A percentile compares a stretch with the other conserved stretches of the same genome.
Conservation (phyloP, 768 basidiomycete genomes). For the Mycena pura region DNA sequence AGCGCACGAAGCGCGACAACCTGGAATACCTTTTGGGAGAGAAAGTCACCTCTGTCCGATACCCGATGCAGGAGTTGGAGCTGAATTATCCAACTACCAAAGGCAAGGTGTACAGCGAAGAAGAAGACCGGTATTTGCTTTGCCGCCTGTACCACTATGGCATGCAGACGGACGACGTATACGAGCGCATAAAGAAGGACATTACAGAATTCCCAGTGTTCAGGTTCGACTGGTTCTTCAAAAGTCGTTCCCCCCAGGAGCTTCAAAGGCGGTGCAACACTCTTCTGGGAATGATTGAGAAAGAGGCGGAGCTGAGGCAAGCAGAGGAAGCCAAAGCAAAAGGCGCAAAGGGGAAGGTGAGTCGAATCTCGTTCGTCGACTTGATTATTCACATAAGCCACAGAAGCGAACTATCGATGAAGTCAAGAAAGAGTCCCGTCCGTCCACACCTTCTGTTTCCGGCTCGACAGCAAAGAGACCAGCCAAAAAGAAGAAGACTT, state of each 20-base stretch:
- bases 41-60: conserved; percentile 83
- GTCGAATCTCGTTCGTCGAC: conserved; percentile 22
- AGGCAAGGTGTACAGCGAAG: conserved; percentile 95
- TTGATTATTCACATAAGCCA: not conserved
- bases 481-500: conserved; percentile 75
- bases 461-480: conserved; percentile 61
- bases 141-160: conserved; percentile 91
- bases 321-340: conserved; percentile 73
- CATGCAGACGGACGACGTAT: conserved; percentile 86
- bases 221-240: conserved; percentile 98
- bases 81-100: conserved; percentile 95
- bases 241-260: conserved; percentile 90
- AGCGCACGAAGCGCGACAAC: conserved; percentile 85
- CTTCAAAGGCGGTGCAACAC: conserved; percentile 89
- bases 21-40: conserved; percentile 77
- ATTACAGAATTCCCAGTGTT: conserved; percentile 97
- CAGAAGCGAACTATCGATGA: conserved; percentile 81
- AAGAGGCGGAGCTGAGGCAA: conserved; percentile 78
- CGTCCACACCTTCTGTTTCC: conserved; percentile 63
- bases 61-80: conserved; percentile 97
- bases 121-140: conserved; percentile 95
- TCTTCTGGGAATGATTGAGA: conserved; percentile 87
- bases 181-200: conserved; percentile 95
- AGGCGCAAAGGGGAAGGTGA: conserved; percentile 69
- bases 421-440: conserved; percentile 65